Percentiles rank a stretch among this genome's conserved stretches.
These are phyloP conservation scores for Pholiota adiposa DNA, from an alignment of 1,284 basidiomycete genomes.

Conservation along the genomic window DNA sequence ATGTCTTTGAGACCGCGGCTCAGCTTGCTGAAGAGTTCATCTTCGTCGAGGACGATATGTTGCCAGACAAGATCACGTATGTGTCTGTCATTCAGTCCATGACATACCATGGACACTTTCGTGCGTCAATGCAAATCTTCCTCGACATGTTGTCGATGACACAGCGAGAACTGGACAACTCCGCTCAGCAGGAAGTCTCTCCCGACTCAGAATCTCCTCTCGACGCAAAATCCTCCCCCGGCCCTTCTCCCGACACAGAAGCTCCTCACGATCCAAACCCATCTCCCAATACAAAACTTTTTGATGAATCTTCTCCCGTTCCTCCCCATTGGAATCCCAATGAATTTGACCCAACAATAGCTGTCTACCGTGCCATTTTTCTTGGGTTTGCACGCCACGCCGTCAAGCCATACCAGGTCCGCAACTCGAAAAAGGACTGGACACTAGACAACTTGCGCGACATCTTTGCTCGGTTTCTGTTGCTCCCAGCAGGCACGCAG, in stretches of 20 bases:
- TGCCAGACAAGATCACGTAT: constrained; percentile 71
- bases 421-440: constrained; percentile 43
- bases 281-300: neutral
- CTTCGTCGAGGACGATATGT: constrained; percentile 44
- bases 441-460: constrained; percentile 54
- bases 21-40: constrained; percentile 49
- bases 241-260: neutral
- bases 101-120: constrained; percentile 73
- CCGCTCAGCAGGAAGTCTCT: constrained; percentile 28
- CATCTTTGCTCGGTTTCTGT: constrained; percentile 64
- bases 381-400: constrained; percentile 75
- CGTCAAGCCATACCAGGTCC: constrained; percentile 18
- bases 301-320: neutral
- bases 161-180: constrained; percentile 39
- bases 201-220: constrained; percentile 1
- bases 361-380: constrained; percentile 75
- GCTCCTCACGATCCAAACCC: neutral
- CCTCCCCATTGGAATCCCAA: neutral
- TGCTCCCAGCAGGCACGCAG: constrained; percentile 44
- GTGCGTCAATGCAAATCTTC: constrained; percentile 61
- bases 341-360: constrained; percentile 48
- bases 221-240: neutral
- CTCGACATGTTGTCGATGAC: constrained; percentile 69
- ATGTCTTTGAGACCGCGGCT: constrained; percentile 36
- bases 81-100: constrained; percentile 69